Conservation (phyloP, 768 basidiomycete species). For the Lactarius indigo region DNA sequence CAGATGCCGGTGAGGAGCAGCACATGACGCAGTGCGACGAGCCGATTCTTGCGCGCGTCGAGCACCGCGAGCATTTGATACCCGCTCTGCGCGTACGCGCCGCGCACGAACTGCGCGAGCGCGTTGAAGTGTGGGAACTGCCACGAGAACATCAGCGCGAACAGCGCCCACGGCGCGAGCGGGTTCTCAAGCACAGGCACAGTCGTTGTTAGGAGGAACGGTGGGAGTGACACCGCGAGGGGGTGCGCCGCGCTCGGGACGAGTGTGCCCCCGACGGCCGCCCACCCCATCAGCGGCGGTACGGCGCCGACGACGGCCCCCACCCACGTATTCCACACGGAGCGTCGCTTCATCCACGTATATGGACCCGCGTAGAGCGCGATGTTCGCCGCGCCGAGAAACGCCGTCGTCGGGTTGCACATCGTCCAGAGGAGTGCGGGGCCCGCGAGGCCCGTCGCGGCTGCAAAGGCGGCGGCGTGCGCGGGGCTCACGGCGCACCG, state of each 20-base stretch:
- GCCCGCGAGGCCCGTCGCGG: conserved; percentile 73
- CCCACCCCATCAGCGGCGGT: conserved; percentile 98
- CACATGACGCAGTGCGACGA: conserved; percentile 83
- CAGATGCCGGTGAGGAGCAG: conserved; percentile 73
- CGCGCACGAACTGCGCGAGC: conserved; percentile 81
- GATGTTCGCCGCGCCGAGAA: conserved; percentile 81
- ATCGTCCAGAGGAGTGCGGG: conserved; percentile 73
- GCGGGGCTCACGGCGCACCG: conserved; percentile 78
- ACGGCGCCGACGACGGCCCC: conserved; percentile 89
- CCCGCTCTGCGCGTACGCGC: conserved; percentile 88
- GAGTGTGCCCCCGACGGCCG: conserved; percentile 82
- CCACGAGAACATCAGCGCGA: conserved; percentile 89
- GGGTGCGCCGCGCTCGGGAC: conserved; percentile 63
- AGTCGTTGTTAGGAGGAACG: conserved; percentile 40
- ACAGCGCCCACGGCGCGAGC: conserved; percentile 74
- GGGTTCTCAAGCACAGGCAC: conserved; percentile 72
- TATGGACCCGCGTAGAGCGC: conserved; percentile 88
- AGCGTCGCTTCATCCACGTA: conserved; percentile 87
- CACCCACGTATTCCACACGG: conserved; percentile 87
- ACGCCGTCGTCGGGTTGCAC: conserved; percentile 83
- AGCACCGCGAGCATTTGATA: conserved; percentile 90
- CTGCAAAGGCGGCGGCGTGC: conserved; percentile 80
- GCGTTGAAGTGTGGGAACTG: conserved; percentile 99
- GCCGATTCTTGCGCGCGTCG: conserved; percentile 71
- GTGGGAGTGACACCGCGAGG: conserved; percentile 56